phyloP scores from a whole-genome alignment of 805 yeast species.

The Candida suzukii region DNA sequence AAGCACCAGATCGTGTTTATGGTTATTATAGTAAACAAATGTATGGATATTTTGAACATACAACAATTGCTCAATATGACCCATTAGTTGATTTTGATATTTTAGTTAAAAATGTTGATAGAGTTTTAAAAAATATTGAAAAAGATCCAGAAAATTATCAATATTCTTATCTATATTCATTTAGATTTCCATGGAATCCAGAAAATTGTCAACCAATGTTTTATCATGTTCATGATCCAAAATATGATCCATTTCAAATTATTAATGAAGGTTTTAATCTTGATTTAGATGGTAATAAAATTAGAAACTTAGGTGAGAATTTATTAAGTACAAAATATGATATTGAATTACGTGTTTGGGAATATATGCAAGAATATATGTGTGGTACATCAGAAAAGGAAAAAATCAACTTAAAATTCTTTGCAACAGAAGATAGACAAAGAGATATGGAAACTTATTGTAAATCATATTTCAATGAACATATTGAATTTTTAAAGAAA shows the following conservation, averaged over 20 bases:
- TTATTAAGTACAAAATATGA: conserved; percentile 11
- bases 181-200: conserved; percentile 12
- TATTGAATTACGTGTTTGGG: conserved; percentile 17
- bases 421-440: conserved; percentile 6
- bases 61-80: conserved; percentile 24
- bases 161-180: conserved; percentile 9
- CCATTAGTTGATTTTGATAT: conserved; percentile 21
- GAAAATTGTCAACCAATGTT: conserved; percentile 19
- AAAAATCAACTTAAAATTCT: conserved; percentile 11
- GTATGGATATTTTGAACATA: conserved; percentile 17
- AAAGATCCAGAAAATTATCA: not conserved
- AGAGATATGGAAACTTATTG: conserved; percentile 14
- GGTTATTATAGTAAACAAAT: conserved; percentile 11
- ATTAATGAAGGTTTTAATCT: conserved; percentile 7
- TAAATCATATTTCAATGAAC: conserved; percentile 8
- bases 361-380: conserved; percentile 11
- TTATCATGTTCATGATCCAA: conserved; percentile 41
- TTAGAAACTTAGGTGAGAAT: conserved; percentile 17
- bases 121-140: conserved; percentile 3
- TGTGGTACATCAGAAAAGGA: conserved; percentile 14
- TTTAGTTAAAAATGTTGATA: conserved; percentile 8
- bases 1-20: conserved; percentile 18
- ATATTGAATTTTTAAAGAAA: conserved; percentile 17
- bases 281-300: conserved; percentile 5
- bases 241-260: conserved; percentile 38